Conservation (phyloP, 345 rosid species). For the Reutealis trisperma region DNA sequence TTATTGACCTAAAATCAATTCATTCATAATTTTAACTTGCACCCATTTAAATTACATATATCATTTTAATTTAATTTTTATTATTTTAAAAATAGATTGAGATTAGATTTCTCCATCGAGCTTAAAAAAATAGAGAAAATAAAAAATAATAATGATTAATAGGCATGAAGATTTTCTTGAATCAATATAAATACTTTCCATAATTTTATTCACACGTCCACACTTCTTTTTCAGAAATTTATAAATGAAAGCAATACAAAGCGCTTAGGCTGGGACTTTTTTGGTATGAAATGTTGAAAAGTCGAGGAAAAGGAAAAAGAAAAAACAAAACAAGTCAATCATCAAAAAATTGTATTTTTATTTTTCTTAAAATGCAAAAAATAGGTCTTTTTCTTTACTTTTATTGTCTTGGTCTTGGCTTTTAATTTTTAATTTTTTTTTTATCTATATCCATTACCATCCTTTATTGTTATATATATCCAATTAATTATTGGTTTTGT, state of each 20-base stretch:
- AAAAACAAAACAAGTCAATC: neutral
- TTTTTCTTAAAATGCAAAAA: neutral
- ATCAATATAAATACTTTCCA: neutral
- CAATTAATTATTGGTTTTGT: neutral
- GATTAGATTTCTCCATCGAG: too few relatives aligned
- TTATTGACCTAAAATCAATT: too few relatives aligned
- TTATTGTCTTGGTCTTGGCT: neutral
- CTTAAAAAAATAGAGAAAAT: too few relatives aligned
- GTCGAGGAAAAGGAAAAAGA: neutral
- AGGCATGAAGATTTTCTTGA: too few relatives aligned
- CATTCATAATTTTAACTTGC: too few relatives aligned
- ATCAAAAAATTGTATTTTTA: neutral
- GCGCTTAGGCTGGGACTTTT: neutral
- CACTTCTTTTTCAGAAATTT: neutral
- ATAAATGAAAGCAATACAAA: neutral
- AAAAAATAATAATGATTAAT: too few relatives aligned
- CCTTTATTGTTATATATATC: neutral
- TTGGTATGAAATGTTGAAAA: conserved; percentile 8
- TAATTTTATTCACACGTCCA: neutral
- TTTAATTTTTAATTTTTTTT: neutral
- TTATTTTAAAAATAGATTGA: too few relatives aligned
- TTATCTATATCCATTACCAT: neutral
- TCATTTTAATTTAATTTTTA: too few relatives aligned
- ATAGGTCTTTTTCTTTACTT: neutral
- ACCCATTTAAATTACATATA: too few relatives aligned